These are phyloP conservation scores for Fusarium concolor DNA, from an alignment of 2,329 filamentous ascomycete genomes.

Conservation along the genomic window DNA sequence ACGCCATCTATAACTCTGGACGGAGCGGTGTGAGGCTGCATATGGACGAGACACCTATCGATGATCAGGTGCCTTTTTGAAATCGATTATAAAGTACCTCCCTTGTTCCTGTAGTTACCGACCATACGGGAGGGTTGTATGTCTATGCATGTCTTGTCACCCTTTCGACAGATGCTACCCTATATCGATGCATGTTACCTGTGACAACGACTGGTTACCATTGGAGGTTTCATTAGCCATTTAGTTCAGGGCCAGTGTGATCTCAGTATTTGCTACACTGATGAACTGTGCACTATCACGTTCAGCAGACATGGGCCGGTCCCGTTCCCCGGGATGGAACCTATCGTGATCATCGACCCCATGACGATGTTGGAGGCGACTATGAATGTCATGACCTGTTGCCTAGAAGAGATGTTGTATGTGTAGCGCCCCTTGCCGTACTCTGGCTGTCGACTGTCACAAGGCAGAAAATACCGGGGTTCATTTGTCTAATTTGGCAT, in stretches of 20 bases:
- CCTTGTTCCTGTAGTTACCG: conserved; percentile 4
- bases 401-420: not conserved
- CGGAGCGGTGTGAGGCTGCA: conserved; percentile 26
- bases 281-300: not conserved
- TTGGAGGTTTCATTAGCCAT: not conserved
- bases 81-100: not conserved
- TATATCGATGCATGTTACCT: conserved; percentile 2
- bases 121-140: conserved; percentile 3
- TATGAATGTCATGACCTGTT: not conserved
- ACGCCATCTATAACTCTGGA: not conserved
- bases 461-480: too few species aligned
- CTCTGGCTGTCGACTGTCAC: too few species aligned
- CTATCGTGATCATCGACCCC: conserved; percentile 11
- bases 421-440: not conserved
- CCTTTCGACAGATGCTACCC: conserved; percentile 9
- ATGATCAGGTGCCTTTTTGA: conserved; percentile 2
- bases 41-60: conserved; percentile 6
- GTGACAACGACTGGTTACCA: not conserved
- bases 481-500: too few species aligned
- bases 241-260: not conserved
- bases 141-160: conserved; percentile 4
- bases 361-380: conserved; percentile 9
- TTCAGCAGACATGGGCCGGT: not conserved
- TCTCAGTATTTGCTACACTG: not conserved
- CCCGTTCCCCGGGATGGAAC: conserved; percentile 14